phyloP scores from a whole-genome alignment of 768 basidiomycete species.

The Lactifluus pinguis region DNA sequence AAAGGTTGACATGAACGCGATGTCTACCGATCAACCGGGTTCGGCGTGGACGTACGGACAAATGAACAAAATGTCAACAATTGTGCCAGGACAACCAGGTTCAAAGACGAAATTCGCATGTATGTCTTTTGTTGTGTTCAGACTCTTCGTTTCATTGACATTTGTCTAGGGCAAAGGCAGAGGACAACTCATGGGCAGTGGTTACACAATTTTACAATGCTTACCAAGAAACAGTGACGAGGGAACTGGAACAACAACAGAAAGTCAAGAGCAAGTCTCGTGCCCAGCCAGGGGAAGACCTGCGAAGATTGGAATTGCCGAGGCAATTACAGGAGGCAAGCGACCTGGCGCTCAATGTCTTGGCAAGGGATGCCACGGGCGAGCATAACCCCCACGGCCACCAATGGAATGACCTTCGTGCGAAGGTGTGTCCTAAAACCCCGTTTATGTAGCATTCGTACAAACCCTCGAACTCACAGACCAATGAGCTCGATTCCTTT shows the following conservation, averaged over 20 bases:
- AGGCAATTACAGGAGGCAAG: conserved; percentile 30
- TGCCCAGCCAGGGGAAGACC: conserved; percentile 34
- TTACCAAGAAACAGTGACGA: conserved; percentile 39
- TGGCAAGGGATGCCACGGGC: conserved; percentile 26
- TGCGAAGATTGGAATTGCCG: conserved; percentile 34
- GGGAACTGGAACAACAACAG: conserved; percentile 37
- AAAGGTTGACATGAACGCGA: conserved; percentile 44
- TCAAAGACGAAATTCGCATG: conserved; percentile 57
- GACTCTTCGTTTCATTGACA: conserved; percentile 13
- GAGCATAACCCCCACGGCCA: conserved; percentile 31
- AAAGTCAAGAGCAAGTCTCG: conserved; percentile 57
- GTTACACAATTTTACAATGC: conserved; percentile 51
- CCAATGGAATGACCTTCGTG: conserved; percentile 40
- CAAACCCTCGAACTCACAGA: not conserved
- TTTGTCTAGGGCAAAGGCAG: conserved; percentile 38
- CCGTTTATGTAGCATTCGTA: too few relatives aligned
- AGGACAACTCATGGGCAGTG: conserved; percentile 67
- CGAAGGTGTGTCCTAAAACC: conserved; percentile 27
- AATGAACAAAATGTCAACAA: conserved; percentile 77
- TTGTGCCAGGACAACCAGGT: conserved; percentile 54
- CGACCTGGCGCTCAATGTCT: conserved; percentile 29
- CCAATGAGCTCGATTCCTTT: conserved; percentile 46
- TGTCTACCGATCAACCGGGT: conserved; percentile 29
- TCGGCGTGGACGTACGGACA: conserved; percentile 31
- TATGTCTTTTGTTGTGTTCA: conserved; percentile 27